phyloP scores from a whole-genome alignment of 306 rosid species.

The Cucurbita ficifolia region DNA sequence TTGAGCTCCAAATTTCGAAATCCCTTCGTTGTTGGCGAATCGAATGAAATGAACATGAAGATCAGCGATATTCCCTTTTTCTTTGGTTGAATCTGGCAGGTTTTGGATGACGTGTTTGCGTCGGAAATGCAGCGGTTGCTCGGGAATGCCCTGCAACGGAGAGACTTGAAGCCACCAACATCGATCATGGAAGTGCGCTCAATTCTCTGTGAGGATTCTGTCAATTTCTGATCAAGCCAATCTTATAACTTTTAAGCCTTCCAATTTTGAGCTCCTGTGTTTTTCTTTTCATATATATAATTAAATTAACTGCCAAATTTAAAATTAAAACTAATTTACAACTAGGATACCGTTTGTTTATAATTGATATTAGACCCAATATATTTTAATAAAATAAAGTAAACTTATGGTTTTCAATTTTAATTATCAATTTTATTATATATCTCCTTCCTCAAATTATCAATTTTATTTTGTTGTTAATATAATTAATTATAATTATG shows the following conservation, averaged over 20 bases:
- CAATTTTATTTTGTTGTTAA: no score
- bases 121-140: slow-evolving; percentile 79
- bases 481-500: neutral
- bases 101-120: slow-evolving; percentile 73
- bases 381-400: neutral
- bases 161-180: slow-evolving; percentile 63
- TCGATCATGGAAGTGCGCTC: slow-evolving; percentile 88
- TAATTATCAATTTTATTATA: no score
- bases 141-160: slow-evolving; percentile 73
- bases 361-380: neutral
- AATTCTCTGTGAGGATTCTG: slow-evolving; percentile 59
- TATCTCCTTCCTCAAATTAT: no score
- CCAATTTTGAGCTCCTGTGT: neutral
- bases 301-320: no score
- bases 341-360: neutral
- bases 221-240: neutral
- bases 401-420: neutral
- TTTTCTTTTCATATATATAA: neutral
- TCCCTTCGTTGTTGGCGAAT: neutral
- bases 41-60: neutral
- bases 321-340: no score
- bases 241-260: neutral
- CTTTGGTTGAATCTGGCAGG: slow-evolving; percentile 23
- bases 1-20: neutral
- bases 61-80: neutral